Percentiles rank a stretch among this genome's conserved stretches.
phyloP scores from a whole-genome alignment of 495 filamentous ascomycete species.

The Trichoderma erinaceum region DNA sequence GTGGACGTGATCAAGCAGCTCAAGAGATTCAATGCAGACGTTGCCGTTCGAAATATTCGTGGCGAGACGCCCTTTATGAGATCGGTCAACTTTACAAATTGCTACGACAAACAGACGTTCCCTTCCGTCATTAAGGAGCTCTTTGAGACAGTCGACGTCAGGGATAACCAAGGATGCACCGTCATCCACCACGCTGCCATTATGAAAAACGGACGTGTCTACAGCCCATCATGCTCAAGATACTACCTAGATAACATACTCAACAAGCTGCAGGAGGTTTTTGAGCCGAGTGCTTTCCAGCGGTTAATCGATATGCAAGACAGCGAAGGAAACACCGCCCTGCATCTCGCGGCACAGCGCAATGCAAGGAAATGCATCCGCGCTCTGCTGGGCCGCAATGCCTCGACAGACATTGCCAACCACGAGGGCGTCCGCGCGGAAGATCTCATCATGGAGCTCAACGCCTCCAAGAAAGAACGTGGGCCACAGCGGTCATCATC shows the following conservation, averaged over 20 bases:
- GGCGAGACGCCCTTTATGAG: slow-evolving; percentile 94
- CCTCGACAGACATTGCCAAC: slow-evolving; percentile 72
- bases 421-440: slow-evolving; percentile 70
- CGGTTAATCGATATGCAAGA: slow-evolving; percentile 68
- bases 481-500: slow-evolving; percentile 52
- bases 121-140: slow-evolving; percentile 73
- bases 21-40: slow-evolving; percentile 64
- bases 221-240: slow-evolving; percentile 73
- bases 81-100: slow-evolving; percentile 93
- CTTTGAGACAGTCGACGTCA: slow-evolving; percentile 62
- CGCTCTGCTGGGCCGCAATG: slow-evolving; percentile 63
- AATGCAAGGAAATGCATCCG: slow-evolving; percentile 69
- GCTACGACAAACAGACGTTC: slow-evolving; percentile 85
- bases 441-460: slow-evolving; percentile 59
- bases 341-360: slow-evolving; percentile 77
- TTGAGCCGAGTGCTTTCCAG: slow-evolving; percentile 61
- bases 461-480: slow-evolving; percentile 42
- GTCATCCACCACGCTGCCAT: slow-evolving; percentile 90
- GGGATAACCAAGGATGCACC: slow-evolving; percentile 72
- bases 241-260: slow-evolving; percentile 93
- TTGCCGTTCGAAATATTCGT: slow-evolving; percentile 61
- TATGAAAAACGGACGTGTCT: slow-evolving; percentile 64
- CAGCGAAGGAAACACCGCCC: slow-evolving; percentile 76
- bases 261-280: slow-evolving; percentile 67
- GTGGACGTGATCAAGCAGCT: slow-evolving; percentile 82